A percentile compares a stretch with the other conserved stretches of the same genome.
phyloP scores from a whole-genome alignment of 2,329 filamentous ascomycete species.

The Tolypocladium paradoxum region DNA sequence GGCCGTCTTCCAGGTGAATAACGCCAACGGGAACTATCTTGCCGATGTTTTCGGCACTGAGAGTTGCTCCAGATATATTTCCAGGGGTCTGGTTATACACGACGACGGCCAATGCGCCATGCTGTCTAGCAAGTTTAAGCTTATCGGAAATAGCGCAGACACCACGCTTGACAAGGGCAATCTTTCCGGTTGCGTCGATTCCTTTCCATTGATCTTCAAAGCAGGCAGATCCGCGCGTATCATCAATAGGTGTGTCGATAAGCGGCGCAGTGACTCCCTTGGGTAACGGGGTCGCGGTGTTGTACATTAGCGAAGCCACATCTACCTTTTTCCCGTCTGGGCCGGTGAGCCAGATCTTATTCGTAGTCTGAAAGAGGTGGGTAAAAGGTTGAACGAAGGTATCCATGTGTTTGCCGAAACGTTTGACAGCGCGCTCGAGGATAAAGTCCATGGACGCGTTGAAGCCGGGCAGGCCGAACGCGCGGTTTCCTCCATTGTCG shows the following conservation, averaged over 20 bases:
- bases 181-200: constrained; percentile 29
- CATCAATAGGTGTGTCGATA: constrained; percentile 24
- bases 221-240: constrained; percentile 25
- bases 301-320: constrained; percentile 34
- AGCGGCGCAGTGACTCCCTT: constrained; percentile 22
- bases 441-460: constrained; percentile 47
- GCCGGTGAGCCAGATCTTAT: constrained; percentile 30
- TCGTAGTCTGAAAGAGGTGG: constrained; percentile 31
- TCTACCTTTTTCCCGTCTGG: constrained; percentile 33
- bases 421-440: constrained; percentile 30
- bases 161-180: constrained; percentile 34
- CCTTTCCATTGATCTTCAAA: constrained; percentile 29
- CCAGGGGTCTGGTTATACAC: constrained; percentile 51
- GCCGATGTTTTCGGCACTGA: constrained; percentile 28
- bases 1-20: constrained; percentile 19
- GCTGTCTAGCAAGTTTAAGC: constrained; percentile 27
- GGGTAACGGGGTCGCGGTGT: constrained; percentile 30
- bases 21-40: constrained; percentile 23
- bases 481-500: constrained; percentile 47
- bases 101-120: constrained; percentile 34
- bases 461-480: constrained; percentile 50
- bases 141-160: constrained; percentile 30
- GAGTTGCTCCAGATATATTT: constrained; percentile 32
- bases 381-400: constrained; percentile 36
- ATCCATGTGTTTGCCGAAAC: constrained; percentile 30